A percentile compares a stretch with the other conserved stretches of the same genome.
These are phyloP conservation scores for Pleomassaria siparia DNA, from an alignment of 2,329 filamentous ascomycete species.

Conservation along the genomic window DNA sequence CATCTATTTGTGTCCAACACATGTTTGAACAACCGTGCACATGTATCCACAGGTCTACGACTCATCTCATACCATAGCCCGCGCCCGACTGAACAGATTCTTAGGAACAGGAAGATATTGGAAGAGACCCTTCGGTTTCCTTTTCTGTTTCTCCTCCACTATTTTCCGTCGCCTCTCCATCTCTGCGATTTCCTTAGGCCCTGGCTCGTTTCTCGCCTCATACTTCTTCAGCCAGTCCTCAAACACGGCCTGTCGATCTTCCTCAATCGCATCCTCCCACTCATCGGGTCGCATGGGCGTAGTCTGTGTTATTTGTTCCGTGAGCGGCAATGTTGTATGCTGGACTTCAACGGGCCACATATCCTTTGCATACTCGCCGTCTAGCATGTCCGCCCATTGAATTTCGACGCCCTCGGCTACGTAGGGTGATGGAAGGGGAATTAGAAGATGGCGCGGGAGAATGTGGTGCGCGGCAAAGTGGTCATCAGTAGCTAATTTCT, in stretches of 20 bases:
- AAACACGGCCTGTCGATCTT: neutral
- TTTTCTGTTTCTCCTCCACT: constrained; percentile 6
- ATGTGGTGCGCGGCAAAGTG: constrained; percentile 18
- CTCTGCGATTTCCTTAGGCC: neutral
- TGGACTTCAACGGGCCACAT: neutral
- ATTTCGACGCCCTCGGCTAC: constrained; percentile 24
- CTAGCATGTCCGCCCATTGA: constrained; percentile 37
- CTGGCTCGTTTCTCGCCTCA: neutral
- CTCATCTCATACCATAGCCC: constrained; percentile 6
- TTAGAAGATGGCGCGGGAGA: constrained; percentile 15
- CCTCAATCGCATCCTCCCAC: neutral
- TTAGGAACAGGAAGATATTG: constrained; percentile 14
- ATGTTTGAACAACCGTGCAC: neutral
- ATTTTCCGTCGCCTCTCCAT: neutral
- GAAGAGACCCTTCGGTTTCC: constrained; percentile 16
- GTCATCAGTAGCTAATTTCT: neutral
- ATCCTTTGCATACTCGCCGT: constrained; percentile 30
- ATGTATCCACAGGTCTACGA: neutral
- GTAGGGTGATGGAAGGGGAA: neutral
- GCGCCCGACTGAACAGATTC: constrained; percentile 23
- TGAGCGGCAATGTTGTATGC: constrained; percentile 2
- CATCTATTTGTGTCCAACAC: neutral
- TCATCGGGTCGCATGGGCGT: neutral
- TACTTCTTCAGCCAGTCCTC: constrained; percentile 5
- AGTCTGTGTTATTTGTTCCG: neutral